Evolutionary conservation across 306 rosid species (phyloP).

Genomic region (Acmispon strigosus): DNA sequence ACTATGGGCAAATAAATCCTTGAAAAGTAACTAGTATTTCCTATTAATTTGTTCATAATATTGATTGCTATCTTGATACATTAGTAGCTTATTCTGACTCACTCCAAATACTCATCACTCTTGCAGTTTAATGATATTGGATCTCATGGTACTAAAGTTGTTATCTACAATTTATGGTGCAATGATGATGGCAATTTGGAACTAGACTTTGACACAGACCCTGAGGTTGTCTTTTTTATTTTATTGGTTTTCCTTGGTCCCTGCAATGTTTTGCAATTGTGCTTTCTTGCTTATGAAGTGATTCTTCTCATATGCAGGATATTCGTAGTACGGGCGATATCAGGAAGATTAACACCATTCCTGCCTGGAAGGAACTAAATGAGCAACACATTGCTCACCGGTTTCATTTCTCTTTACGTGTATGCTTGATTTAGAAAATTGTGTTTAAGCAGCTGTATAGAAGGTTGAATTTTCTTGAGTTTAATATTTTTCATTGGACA

Average conservation of each 20-base stretch:
- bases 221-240: slow-evolving; percentile 40
- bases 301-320: slow-evolving; percentile 49
- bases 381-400: slow-evolving; percentile 77
- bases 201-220: slow-evolving; percentile 65
- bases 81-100: background rate
- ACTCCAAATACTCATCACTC: background rate
- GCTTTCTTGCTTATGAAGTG: slow-evolving; percentile 8
- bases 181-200: slow-evolving; percentile 62
- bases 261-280: background rate
- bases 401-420: slow-evolving; percentile 69
- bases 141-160: slow-evolving; percentile 82
- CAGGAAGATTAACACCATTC: slow-evolving; percentile 22
- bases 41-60: background rate
- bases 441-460: background rate
- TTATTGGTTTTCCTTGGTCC: background rate
- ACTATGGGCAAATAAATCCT: background rate
- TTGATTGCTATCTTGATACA: background rate
- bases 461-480: slow-evolving; percentile 5
- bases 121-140: slow-evolving; percentile 80
- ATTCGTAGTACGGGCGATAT: slow-evolving; percentile 61
- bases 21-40: background rate
- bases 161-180: slow-evolving; percentile 83
- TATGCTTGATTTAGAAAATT: slow-evolving; percentile 34
- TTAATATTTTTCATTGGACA: slow-evolving; percentile 31
- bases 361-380: slow-evolving; percentile 32